Conservation (phyloP, 768 basidiomycete species). For the Lenzites betulinus region DNA sequence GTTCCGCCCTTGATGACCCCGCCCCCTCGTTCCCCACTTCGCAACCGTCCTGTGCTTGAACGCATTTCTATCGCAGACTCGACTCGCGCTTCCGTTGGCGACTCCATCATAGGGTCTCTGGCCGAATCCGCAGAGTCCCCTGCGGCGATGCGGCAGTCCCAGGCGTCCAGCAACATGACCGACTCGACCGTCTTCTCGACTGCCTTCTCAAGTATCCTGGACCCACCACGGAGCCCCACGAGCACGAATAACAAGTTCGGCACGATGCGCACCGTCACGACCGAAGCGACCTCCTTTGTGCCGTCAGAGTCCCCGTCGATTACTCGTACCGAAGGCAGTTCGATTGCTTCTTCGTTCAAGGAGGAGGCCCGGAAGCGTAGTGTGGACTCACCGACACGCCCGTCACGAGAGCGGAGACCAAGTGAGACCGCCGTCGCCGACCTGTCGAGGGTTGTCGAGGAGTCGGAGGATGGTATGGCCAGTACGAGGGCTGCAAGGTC, state of each 20-base stretch:
- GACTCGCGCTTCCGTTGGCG: constrained; percentile 36
- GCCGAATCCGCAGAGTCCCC: constrained; percentile 32
- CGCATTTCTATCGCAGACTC: constrained; percentile 33
- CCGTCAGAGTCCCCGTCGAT: constrained; percentile 62
- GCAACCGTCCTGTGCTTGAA: constrained; percentile 36
- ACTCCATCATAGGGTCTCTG: constrained; percentile 39
- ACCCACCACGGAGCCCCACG: constrained; percentile 39
- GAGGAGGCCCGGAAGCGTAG: constrained; percentile 44
- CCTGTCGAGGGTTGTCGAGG: constrained; percentile 69
- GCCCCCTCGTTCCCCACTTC: constrained; percentile 56
- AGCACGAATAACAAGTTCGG: constrained; percentile 62
- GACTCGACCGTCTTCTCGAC: constrained; percentile 58
- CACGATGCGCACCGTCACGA: constrained; percentile 80
- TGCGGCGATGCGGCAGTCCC: constrained; percentile 55
- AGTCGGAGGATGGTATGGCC: constrained; percentile 58
- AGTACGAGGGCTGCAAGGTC: constrained; percentile 39
- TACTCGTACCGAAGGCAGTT: constrained; percentile 63
- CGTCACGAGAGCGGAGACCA: constrained; percentile 55
- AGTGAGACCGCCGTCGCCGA: constrained; percentile 66
- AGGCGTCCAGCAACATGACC: constrained; percentile 62
- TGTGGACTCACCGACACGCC: constrained; percentile 21
- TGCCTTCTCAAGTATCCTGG: constrained; percentile 45
- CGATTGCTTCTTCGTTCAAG: constrained; percentile 51
- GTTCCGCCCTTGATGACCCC: constrained; percentile 41
- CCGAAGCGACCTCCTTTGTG: constrained; percentile 69